Evolutionary conservation across 2,329 filamentous ascomycete species (phyloP).

Genomic region (Diaporthe citrichinensis): DNA sequence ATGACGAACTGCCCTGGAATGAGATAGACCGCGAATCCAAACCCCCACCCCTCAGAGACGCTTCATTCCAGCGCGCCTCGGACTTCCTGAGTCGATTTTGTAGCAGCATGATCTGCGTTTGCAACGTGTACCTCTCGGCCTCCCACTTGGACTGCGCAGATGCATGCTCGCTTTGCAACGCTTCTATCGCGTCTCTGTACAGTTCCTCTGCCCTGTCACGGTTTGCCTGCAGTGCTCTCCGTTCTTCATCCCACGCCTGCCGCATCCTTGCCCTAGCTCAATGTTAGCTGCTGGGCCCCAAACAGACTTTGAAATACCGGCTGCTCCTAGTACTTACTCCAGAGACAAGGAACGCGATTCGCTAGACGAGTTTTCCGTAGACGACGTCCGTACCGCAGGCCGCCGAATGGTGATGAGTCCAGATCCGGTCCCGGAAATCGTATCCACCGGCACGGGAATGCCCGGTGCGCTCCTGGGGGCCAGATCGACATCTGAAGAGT

Average conservation of each 20-base stretch:
- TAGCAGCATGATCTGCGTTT: constrained; percentile 42
- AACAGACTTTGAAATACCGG: not conserved
- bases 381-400: constrained; percentile 35
- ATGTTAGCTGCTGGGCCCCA: constrained; percentile 13
- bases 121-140: constrained; percentile 54
- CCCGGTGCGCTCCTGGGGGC: constrained; percentile 15
- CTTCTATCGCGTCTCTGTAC: constrained; percentile 51
- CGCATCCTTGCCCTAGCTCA: constrained; percentile 51
- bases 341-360: constrained; percentile 34
- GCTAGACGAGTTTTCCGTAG: constrained; percentile 14
- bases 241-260: constrained; percentile 68
- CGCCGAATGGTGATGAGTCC: constrained; percentile 39
- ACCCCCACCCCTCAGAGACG: constrained; percentile 36
- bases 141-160: constrained; percentile 44
- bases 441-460: constrained; percentile 39
- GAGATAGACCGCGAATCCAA: constrained; percentile 40
- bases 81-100: constrained; percentile 43
- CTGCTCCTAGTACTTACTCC: constrained; percentile 34
- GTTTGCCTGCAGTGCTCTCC: constrained; percentile 67
- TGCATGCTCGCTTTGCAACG: constrained; percentile 36
- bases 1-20: constrained; percentile 41
- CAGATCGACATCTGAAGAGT: constrained; percentile 38
- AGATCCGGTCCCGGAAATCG: constrained; percentile 40
- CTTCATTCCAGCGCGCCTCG: constrained; percentile 38
- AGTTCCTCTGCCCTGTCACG: constrained; percentile 67